phyloP scores from a whole-genome alignment of 495 filamentous ascomycete genomes.

The Mycothermus thermophilus region DNA sequence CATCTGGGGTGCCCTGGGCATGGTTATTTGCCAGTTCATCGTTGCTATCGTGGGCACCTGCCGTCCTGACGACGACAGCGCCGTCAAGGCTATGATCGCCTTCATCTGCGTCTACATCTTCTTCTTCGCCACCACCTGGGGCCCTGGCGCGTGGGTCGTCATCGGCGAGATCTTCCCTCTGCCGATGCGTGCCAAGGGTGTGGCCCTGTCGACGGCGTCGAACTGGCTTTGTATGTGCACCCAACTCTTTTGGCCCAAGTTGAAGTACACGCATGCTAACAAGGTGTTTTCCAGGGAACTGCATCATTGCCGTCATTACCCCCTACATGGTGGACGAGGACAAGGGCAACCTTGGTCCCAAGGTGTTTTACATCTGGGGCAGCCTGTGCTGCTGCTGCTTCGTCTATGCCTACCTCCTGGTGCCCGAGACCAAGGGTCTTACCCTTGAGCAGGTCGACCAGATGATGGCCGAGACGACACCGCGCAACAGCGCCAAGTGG shows the following conservation, averaged over 20 bases:
- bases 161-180: conserved; percentile 79
- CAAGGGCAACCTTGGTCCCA: conserved; percentile 54
- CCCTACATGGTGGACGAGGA: conserved; percentile 62
- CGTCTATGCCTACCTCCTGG: conserved; percentile 61
- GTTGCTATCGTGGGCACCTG: conserved; percentile 55
- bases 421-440: conserved; percentile 80
- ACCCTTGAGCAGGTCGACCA: conserved; percentile 79
- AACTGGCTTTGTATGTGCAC: conserved; percentile 82
- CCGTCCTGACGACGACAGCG: conserved; percentile 33
- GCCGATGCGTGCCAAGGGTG: conserved; percentile 66
- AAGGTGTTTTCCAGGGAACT: conserved; percentile 37
- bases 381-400: conserved; percentile 48
- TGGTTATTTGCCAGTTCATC: conserved; percentile 72
- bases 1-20: conserved; percentile 58
- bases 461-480: conserved; percentile 68
- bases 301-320: conserved; percentile 55
- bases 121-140: conserved; percentile 69
- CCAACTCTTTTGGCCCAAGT: not conserved
- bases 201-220: conserved; percentile 62
- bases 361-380: conserved; percentile 72
- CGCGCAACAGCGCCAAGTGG: conserved; percentile 56
- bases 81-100: conserved; percentile 51
- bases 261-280: not conserved
- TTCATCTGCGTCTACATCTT: conserved; percentile 78
- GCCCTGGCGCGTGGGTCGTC: conserved; percentile 64